Evolutionary conservation across 257 asterid species (phyloP), one percentile per base, ranked within the genome.

Genomic region (Rehmannia glutinosa): DNA sequence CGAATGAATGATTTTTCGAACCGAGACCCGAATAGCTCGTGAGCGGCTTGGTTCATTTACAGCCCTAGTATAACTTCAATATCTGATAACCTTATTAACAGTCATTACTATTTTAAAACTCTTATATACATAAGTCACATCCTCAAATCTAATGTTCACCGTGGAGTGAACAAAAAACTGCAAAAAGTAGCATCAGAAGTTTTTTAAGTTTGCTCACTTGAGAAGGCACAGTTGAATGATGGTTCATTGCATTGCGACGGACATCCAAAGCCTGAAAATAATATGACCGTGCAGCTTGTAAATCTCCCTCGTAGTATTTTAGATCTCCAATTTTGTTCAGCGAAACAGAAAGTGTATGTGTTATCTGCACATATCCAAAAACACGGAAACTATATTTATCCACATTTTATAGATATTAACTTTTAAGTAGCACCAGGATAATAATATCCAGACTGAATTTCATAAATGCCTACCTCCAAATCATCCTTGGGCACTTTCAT

Each of bases 301-400:
- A 74, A 80, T 90, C 96, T 64, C 86, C 96, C 24, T 70, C 97
- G 62, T 92, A 87, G 75, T 87, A 92, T 77, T 84, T 86, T 42
- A 90, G 86, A 71, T 92, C 98, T 69, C 98, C 98, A 77, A 92
- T 90, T 80, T 92, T 92, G 73, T 90, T 92, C 23, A 87, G 85
- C 0, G 97, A 90, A 36, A 90, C 95, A 12, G 98, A 90, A 58
- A 90, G 97, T 11, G 98, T 87, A 70, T 94, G 98, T 25, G 83
- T 86, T 56, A 86, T 84, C 96, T 88, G 84, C 79, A 77, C 42
- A 62, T 7, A 36, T 35, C 8, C 24, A 56, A 69, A 74, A 64
- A 16, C n/a, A 30, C 33, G 27, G 8, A 64, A 68, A 68, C 28
- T 66, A 56, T 17, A 43, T 30, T 55, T 21, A 53, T 54, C 38